phyloP scores from a whole-genome alignment of 2,329 filamentous ascomycete genomes.

The Monilinia fructigena region DNA sequence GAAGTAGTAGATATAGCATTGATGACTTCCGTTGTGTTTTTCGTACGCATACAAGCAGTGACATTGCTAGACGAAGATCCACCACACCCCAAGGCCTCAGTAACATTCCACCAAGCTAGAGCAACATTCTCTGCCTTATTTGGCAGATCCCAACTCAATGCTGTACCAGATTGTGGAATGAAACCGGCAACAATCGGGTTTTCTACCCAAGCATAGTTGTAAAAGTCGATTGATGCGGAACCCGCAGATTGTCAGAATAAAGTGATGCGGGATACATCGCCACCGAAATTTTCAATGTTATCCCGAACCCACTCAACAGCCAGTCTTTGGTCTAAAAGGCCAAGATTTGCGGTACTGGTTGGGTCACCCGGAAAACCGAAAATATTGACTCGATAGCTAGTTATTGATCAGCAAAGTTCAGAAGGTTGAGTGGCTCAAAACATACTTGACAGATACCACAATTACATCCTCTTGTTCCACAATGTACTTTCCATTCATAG shows the following conservation, averaged over 20 bases:
- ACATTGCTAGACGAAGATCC: constrained; percentile 29
- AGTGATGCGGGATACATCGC: constrained; percentile 54
- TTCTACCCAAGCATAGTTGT: constrained; percentile 38
- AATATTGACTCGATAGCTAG: constrained; percentile 43
- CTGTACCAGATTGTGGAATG: constrained; percentile 40
- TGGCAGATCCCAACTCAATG: constrained; percentile 35
- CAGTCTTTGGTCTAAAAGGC: constrained; percentile 60
- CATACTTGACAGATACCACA: constrained; percentile 50
- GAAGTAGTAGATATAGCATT: background rate
- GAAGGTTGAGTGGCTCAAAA: constrained; percentile 25
- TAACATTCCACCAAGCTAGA: constrained; percentile 34
- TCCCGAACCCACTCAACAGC: constrained; percentile 59
- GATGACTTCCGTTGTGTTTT: constrained; percentile 31
- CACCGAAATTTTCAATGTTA: constrained; percentile 60
- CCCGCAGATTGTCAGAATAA: constrained; percentile 57
- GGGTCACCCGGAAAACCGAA: constrained; percentile 43
- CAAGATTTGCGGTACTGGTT: constrained; percentile 50
- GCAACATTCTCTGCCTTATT: constrained; percentile 27
- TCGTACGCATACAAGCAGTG: constrained; percentile 36
- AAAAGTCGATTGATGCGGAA: constrained; percentile 51
- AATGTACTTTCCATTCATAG: constrained; percentile 46
- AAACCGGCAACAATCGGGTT: constrained; percentile 40
- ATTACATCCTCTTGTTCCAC: constrained; percentile 46
- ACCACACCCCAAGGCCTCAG: constrained; percentile 37
- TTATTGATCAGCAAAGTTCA: constrained; percentile 18